These are phyloP conservation scores for Dactylellina drechsleri DNA, from an alignment of 2,329 filamentous ascomycete genomes.

Conservation along the genomic window DNA sequence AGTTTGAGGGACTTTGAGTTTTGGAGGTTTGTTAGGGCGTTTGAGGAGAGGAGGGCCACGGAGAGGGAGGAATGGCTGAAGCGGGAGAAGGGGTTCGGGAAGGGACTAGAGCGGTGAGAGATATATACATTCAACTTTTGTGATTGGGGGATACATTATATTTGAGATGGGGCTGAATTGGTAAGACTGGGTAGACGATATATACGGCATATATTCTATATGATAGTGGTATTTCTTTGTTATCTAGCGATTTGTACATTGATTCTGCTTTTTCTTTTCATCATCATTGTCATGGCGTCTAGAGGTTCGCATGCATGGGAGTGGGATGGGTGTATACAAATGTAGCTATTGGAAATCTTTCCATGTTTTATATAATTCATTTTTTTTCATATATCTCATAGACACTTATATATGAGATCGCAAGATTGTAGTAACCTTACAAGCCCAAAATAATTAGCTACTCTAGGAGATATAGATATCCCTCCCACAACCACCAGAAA, in stretches of 20 bases:
- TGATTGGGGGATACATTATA: no score
- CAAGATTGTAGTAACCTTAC: no score
- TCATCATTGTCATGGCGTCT: slow-evolving; percentile 10
- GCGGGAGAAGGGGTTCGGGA: slow-evolving; percentile 65
- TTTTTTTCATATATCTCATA: neutral
- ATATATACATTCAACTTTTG: no score
- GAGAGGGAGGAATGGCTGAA: slow-evolving; percentile 63
- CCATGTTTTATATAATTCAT: neutral
- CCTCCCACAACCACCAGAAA: no score
- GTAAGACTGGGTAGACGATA: no score
- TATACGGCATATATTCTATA: neutral
- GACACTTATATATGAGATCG: neutral
- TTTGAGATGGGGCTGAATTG: no score
- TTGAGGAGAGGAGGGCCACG: slow-evolving; percentile 51
- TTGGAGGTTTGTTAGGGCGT: slow-evolving; percentile 58
- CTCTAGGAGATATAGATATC: no score
- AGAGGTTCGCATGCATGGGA: slow-evolving; percentile 1
- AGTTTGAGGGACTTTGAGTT: slow-evolving; percentile 57
- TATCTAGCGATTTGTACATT: neutral
- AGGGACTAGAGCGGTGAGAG: slow-evolving; percentile 51
- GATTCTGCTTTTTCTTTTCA: neutral
- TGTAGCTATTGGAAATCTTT: neutral
- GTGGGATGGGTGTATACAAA: neutral
- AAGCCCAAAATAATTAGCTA: no score
- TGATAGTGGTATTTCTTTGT: no score